Evolutionary conservation across 805 yeast genomes (phyloP).

Genomic region (Pichia thaimueangensis): DNA sequence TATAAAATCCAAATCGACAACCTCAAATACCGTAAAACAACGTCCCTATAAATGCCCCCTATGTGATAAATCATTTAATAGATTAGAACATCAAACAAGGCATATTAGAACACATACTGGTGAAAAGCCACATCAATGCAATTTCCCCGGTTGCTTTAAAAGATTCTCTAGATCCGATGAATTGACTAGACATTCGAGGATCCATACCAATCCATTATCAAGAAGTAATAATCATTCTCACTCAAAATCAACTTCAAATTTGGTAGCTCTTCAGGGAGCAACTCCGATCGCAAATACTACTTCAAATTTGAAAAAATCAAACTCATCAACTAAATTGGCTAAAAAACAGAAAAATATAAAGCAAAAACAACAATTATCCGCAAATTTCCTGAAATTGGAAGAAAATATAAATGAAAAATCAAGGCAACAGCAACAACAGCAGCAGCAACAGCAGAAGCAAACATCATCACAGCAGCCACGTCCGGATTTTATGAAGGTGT

Average conservation of each 20-base stretch:
- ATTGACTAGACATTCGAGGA: constrained; percentile 77
- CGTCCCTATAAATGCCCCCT: constrained; percentile 75
- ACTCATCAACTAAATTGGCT: constrained; percentile 12
- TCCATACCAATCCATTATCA: constrained; percentile 57
- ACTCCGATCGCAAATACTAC: neutral
- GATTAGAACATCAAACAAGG: constrained; percentile 86
- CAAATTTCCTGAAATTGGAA: constrained; percentile 18
- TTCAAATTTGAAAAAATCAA: constrained; percentile 8
- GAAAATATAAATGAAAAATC: no score
- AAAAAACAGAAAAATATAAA: constrained; percentile 2
- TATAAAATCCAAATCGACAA: no score
- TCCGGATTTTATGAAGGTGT: constrained; percentile 34
- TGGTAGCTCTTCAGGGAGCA: neutral
- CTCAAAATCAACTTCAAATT: constrained; percentile 1
- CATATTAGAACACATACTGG: constrained; percentile 93
- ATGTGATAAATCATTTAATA: constrained; percentile 80
- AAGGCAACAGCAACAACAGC: neutral
- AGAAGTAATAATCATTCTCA: constrained; percentile 18
- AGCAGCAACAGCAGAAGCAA: neutral
- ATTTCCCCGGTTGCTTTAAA: constrained; percentile 78
- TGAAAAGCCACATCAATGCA: constrained; percentile 83
- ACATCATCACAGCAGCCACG: neutral
- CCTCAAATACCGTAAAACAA: constrained; percentile 33
- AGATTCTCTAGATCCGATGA: constrained; percentile 79
- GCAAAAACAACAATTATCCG: constrained; percentile 31